These are phyloP conservation scores for Lactarius quietus DNA, from an alignment of 768 basidiomycete species.

Conservation along the genomic window DNA sequence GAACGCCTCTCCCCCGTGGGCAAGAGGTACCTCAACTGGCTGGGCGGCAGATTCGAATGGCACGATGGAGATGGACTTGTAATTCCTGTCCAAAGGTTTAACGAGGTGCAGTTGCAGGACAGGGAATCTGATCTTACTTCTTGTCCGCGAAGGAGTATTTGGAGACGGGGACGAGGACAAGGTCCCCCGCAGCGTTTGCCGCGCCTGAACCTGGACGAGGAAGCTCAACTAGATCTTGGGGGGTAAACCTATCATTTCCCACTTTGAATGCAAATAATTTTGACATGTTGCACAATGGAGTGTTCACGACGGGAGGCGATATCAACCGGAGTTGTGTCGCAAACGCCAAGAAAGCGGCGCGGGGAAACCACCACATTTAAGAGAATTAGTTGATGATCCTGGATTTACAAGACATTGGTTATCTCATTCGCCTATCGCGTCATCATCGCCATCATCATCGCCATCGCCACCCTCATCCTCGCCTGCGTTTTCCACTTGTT, in stretches of 20 bases:
- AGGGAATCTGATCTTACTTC: slow-evolving; percentile 46
- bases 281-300: slow-evolving; percentile 29
- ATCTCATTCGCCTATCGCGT: slow-evolving; percentile 50
- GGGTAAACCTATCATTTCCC: slow-evolving; percentile 59
- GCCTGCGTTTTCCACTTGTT: slow-evolving; percentile 37
- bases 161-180: slow-evolving; percentile 62
- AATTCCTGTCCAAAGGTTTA: slow-evolving; percentile 46
- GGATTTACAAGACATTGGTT: not conserved
- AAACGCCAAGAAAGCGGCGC: slow-evolving; percentile 49
- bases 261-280: slow-evolving; percentile 56
- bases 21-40: slow-evolving; percentile 56
- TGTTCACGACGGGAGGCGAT: slow-evolving; percentile 27
- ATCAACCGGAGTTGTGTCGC: slow-evolving; percentile 50
- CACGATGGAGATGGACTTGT: slow-evolving; percentile 62
- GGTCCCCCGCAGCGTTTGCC: slow-evolving; percentile 65
- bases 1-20: slow-evolving; percentile 70
- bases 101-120: not conserved
- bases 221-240: slow-evolving; percentile 65
- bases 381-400: no score
- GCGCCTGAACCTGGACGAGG: slow-evolving; percentile 62
- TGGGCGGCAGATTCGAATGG: slow-evolving; percentile 50
- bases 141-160: slow-evolving; percentile 71
- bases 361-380: slow-evolving; percentile 49
- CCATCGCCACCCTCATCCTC: slow-evolving; percentile 36
- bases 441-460: slow-evolving; percentile 36